phyloP scores from a whole-genome alignment of 805 yeast species.

The Ogataea trehaloabstinens region DNA sequence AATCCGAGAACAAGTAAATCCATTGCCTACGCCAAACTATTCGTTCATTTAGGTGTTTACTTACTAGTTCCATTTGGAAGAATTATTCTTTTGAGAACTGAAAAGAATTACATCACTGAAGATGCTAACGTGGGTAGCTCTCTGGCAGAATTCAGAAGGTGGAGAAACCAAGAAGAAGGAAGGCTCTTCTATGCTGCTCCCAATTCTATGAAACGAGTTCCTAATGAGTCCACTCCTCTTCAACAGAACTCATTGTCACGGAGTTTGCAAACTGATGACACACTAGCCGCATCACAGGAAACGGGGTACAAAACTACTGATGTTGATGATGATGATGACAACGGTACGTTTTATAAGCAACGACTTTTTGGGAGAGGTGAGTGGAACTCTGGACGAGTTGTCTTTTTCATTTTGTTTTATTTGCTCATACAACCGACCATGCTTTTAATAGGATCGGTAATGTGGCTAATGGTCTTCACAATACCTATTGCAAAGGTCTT shows the following conservation, averaged over 20 bases:
- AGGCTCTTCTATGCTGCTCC: slow-evolving; percentile 78
- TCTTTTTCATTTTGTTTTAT: slow-evolving; percentile 73
- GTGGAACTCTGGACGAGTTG: slow-evolving; percentile 82
- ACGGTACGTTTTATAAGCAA: slow-evolving; percentile 27
- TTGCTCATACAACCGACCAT: slow-evolving; percentile 67
- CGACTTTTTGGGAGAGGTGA: slow-evolving; percentile 87
- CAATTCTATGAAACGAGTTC: slow-evolving; percentile 11
- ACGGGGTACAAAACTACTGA: slow-evolving; percentile 1
- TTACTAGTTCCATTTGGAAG: slow-evolving; percentile 87
- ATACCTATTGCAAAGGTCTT: slow-evolving; percentile 91
- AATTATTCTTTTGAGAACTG: slow-evolving; percentile 73
- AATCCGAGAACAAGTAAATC: slow-evolving; percentile 46
- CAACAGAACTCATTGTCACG: slow-evolving; percentile 2
- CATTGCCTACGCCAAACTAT: slow-evolving; percentile 58
- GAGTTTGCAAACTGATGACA: slow-evolving; percentile 1
- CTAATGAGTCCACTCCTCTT: slow-evolving; percentile 22
- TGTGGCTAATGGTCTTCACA: slow-evolving; percentile 85
- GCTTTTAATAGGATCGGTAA: slow-evolving; percentile 48
- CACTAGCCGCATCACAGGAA: not conserved
- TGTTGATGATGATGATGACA: slow-evolving; percentile 29
- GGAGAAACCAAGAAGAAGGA: slow-evolving; percentile 83
- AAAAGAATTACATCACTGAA: slow-evolving; percentile 77
- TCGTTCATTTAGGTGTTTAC: slow-evolving; percentile 65
- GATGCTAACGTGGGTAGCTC: slow-evolving; percentile 89
- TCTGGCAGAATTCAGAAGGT: slow-evolving; percentile 76